phyloP scores from a whole-genome alignment of 805 yeast species.

The Phaffomyces thermotolerans region DNA sequence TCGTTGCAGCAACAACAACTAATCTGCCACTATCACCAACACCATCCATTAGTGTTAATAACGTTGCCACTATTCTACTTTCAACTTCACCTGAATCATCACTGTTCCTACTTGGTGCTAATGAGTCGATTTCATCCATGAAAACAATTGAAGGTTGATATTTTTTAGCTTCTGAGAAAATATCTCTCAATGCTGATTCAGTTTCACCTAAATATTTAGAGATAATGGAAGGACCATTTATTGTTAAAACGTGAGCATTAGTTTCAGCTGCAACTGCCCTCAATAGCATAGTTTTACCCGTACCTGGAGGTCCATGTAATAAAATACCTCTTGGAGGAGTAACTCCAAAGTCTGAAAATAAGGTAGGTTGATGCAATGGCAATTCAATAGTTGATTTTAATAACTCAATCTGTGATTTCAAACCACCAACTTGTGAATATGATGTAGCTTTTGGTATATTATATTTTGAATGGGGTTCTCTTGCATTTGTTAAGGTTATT shows the following conservation, averaged over 20 bases:
- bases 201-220: conserved; percentile 94
- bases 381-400: conserved; percentile 65
- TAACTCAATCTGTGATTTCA: conserved; percentile 50
- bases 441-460: conserved; percentile 34
- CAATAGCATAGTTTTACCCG: conserved; percentile 88
- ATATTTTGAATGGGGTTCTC: conserved; percentile 32
- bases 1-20: conserved; percentile 69
- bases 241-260: conserved; percentile 76
- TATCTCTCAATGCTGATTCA: conserved; percentile 72
- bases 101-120: conserved; percentile 75
- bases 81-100: conserved; percentile 92
- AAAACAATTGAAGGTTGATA: conserved; percentile 85
- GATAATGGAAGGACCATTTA: conserved; percentile 87
- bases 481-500: conserved; percentile 18
- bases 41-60: conserved; percentile 76
- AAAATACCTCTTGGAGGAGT: conserved; percentile 92
- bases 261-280: conserved; percentile 73
- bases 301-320: conserved; percentile 94
- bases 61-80: conserved; percentile 81
- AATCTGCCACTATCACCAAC: conserved; percentile 58
- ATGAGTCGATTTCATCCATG: conserved; percentile 89
- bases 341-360: conserved; percentile 80
- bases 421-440: conserved; percentile 71
- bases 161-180: conserved; percentile 76
- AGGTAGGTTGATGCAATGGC: conserved; percentile 70